Evolutionary conservation across 306 rosid species (phyloP), one percentile per base, ranked within the genome.

Genomic region (Acacia melanoxylon): DNA sequence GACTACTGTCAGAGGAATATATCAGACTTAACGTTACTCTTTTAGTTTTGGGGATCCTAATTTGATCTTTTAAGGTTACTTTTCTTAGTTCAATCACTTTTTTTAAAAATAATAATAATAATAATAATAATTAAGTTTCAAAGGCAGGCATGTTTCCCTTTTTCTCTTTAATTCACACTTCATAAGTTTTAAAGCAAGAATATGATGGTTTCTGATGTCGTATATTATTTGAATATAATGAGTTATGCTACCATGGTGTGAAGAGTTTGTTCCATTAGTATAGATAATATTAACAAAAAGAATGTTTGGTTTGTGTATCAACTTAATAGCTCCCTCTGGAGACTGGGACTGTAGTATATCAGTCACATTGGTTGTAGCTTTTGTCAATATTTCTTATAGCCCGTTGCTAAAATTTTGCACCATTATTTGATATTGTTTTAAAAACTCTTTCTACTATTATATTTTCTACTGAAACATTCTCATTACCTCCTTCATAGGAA

Each of bases 401-500:
- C 24, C 15, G 42, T 40, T 49, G 46, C 69, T 17, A 27, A 4
- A 19, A 41, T 15, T 84, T 58, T 74, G 5, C 42, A 11, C 49
- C 12, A 72, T 40, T 0, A 61, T 59, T 74, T 14, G 58, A 77
- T 49, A 22, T 31, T 62, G 25, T 49, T 78, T 16, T 58, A 51
- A 42, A 42, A 12, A 20, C 3, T 46, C 61, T 9, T 27, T 85
- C 66, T 72, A 40, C 56, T 51, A 9, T 29, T 14, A 46, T 0
- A 15, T 68, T 27, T 74, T 37, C 65, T 31, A 61, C 67, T 61
- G 33, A 82, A 51, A 59, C 52, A 66, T 72, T 79, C 63, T 37
- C 46, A 45, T 65, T 31, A 31, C 33, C 42, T 68, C 54, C 40
- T 42, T 14, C 82, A 86, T 83, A 71, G 45, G 63, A 77, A 72